A percentile compares a stretch with the other conserved stretches of the same genome.
Conservation (phyloP, 1,284 basidiomycete species). For the Leccinum pachyderme region DNA sequence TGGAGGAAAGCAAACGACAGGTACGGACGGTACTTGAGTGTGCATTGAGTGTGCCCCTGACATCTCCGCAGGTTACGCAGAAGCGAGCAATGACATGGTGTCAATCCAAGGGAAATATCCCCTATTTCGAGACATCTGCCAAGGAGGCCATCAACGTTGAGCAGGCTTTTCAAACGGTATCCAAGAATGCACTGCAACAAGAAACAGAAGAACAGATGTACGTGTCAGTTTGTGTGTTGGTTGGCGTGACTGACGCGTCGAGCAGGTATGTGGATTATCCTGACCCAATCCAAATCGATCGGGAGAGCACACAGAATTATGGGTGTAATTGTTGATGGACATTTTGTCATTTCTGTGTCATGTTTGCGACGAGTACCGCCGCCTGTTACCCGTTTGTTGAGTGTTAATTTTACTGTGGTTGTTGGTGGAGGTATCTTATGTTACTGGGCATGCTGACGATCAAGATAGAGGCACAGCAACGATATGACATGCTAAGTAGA, state of each 20-base stretch:
- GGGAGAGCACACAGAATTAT: slow-evolving; percentile 88
- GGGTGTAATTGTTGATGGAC: slow-evolving; percentile 82
- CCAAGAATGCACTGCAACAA: slow-evolving; percentile 97
- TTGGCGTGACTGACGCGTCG: slow-evolving; percentile 15
- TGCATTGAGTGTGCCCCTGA: background rate
- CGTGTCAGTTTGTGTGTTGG: slow-evolving; percentile 34
- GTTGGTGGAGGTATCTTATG: slow-evolving; percentile 24
- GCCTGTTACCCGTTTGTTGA: slow-evolving; percentile 35
- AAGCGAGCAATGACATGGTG: slow-evolving; percentile 99
- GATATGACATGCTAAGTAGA: slow-evolving; percentile 18
- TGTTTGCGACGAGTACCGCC: slow-evolving; percentile 26
- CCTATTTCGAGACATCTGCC: slow-evolving; percentile 99
- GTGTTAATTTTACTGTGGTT: slow-evolving; percentile 35
- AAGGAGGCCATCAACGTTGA: slow-evolving; percentile 99
- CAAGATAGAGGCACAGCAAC: slow-evolving; percentile 13
- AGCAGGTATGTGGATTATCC: slow-evolving; percentile 95
- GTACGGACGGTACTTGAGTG: slow-evolving; percentile 46
- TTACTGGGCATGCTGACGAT: slow-evolving; percentile 13
- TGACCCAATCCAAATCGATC: slow-evolving; percentile 97
- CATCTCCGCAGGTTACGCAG: slow-evolving; percentile 79
- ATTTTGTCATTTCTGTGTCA: slow-evolving; percentile 25
- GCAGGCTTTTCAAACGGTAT: slow-evolving; percentile 99
- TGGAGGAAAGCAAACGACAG: slow-evolving; percentile 98
- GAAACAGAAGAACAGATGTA: slow-evolving; percentile 95
- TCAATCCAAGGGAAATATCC: slow-evolving; percentile 98